Base-by-base conservation (phyloP, 2,329 filamentous ascomycete species). In the Colletotrichum viniferum region DNA sequence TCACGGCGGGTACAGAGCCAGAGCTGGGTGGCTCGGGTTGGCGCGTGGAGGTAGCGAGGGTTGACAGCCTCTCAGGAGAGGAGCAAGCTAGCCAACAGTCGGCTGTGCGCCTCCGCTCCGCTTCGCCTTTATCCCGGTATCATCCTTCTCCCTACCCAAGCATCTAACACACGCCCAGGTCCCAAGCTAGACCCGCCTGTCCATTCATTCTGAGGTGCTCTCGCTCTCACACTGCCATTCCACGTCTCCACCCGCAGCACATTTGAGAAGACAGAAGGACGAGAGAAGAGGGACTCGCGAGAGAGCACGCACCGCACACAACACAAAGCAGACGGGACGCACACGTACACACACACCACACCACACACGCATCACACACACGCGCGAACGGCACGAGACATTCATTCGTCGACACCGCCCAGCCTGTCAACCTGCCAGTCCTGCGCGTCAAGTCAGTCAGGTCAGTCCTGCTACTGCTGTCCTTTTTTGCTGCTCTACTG, bases 111-210 rank as follows among this genome's bases (percentile, higher is more conserved):
- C 71, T 74, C 74, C 60, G 64, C 74, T 76, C 71, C 74, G 74
- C 74, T 76, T 74, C 52, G 74, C 74, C 74, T 76, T 76, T 76
- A 76, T 76, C 74, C 74, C 74, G 71, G 74, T 74, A 76, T 76
- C 74, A 76, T 74, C 74, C 74, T 76, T 61, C 71, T 76, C 65
- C 70, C 74, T 70, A 74, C 70, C 73, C 69, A 75, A 75, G 69
- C 70, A 76, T 73, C 73, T 68, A 74, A 76, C 71, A 76, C 60
- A 76, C 65, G 71, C 73, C 70, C 64, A 69, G 70, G 58, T 76
- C 70, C 65, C 64, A 55, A 73, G 74, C 74, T 74, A 74, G 73
- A 74, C 74, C 74, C 74, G 74, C 74, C 65, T 70, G 32, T 68
- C 73, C 60, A 58, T 74, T 32, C 32, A 60, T 48, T 38, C 26